Percentiles rank a stretch among this genome's conserved stretches.
phyloP scores from a whole-genome alignment of 2,329 filamentous ascomycete species.

The Aureobasidium subglaciale region DNA sequence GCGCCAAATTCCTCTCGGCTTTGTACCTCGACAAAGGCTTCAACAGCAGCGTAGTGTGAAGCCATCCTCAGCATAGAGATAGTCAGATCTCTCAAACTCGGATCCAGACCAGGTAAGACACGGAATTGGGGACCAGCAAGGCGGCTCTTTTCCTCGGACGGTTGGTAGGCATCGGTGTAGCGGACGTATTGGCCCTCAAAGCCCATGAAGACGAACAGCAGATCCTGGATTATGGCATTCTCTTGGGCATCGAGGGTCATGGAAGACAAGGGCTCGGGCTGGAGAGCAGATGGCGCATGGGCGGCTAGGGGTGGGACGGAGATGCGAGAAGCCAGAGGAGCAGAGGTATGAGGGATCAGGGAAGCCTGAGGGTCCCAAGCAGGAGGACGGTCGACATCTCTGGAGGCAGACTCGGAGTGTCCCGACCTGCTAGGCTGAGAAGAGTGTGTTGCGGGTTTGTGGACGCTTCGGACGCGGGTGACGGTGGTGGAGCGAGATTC shows the following conservation, averaged over 20 bases:
- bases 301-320: conserved; percentile 56
- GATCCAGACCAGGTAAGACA: conserved; percentile 77
- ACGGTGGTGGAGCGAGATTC: conserved; percentile 31
- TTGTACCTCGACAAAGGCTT: conserved; percentile 90
- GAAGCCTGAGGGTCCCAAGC: conserved; percentile 74
- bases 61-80: conserved; percentile 88
- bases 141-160: conserved; percentile 76
- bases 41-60: conserved; percentile 83
- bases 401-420: neutral
- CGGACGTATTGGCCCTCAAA: conserved; percentile 97
- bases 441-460: conserved; percentile 30
- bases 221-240: conserved; percentile 76
- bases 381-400: neutral
- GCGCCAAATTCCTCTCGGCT: conserved; percentile 87
- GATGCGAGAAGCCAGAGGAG: conserved; percentile 64
- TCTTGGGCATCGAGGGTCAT: conserved; percentile 78
- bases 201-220: conserved; percentile 95
- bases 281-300: conserved; percentile 60
- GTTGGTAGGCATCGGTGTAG: conserved; percentile 75
- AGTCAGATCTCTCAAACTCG: conserved; percentile 81
- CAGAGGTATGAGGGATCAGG: conserved; percentile 61
- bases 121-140: conserved; percentile 75
- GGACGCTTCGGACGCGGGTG: conserved; percentile 30
- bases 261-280: conserved; percentile 60
- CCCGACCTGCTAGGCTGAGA: neutral